phyloP scores from a whole-genome alignment of 352 stramenopile genomes.

The Phytophthora nicotianae region DNA sequence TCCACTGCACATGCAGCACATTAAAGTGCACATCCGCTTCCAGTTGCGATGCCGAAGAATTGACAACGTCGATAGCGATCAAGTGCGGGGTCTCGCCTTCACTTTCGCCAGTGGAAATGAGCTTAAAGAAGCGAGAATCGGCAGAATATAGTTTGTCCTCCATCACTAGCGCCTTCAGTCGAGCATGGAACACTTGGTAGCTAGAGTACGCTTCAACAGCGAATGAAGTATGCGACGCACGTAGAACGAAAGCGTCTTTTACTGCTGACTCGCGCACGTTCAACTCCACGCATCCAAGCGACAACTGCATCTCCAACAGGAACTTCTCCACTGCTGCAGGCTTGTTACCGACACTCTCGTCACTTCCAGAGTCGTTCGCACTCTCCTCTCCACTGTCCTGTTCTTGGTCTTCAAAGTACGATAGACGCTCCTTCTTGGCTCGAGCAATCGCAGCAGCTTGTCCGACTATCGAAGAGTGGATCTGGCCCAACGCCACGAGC shows the following conservation, averaged over 20 bases:
- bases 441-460: conserved; percentile 28
- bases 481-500: conserved; percentile 50
- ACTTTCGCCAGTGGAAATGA: conserved; percentile 64
- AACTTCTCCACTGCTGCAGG: conserved; percentile 42
- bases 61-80: conserved; percentile 54
- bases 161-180: conserved; percentile 64
- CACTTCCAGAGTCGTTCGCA: conserved; percentile 15
- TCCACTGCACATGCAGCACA: conserved; percentile 83
- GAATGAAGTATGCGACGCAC: conserved; percentile 54
- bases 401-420: conserved; percentile 32
- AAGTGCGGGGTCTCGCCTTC: conserved; percentile 38
- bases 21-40: conserved; percentile 69
- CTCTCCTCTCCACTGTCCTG: conserved; percentile 23
- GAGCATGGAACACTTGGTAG: conserved; percentile 55
- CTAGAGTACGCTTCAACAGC: conserved; percentile 48
- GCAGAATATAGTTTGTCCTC: conserved; percentile 67
- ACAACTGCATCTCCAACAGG: conserved; percentile 54
- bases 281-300: conserved; percentile 55
- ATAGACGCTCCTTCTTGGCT: conserved; percentile 18
- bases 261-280: conserved; percentile 52
- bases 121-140: conserved; percentile 57
- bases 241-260: conserved; percentile 60
- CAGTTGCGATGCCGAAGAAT: conserved; percentile 46
- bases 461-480: conserved; percentile 58
- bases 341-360: conserved; percentile 1